Percentiles rank a stretch among this genome's conserved stretches.
phyloP scores from a whole-genome alignment of 1,284 basidiomycete genomes.

The Omphalotus olearius region DNA sequence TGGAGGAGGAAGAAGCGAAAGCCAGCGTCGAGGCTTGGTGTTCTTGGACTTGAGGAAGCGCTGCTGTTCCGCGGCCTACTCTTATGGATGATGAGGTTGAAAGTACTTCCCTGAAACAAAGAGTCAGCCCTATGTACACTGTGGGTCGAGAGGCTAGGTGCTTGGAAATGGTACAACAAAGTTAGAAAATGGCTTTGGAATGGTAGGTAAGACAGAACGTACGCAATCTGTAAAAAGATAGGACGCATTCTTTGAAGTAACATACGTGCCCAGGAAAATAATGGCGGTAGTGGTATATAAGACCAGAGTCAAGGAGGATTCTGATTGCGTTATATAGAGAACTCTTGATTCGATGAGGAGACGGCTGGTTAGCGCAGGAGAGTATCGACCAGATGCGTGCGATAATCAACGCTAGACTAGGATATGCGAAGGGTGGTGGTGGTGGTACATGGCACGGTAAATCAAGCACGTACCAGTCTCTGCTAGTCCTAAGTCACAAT shows the following conservation, averaged over 20 bases:
- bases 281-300: constrained; percentile 2
- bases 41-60: background rate
- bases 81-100: constrained; percentile 12
- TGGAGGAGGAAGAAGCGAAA: too few relatives aligned
- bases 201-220: background rate
- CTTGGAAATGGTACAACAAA: background rate
- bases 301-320: constrained; percentile 8
- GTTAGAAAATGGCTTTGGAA: background rate
- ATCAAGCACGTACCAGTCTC: too few relatives aligned
- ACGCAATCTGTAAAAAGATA: constrained; percentile 8
- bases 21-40: too few relatives aligned
- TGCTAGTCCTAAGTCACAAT: too few relatives aligned
- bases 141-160: background rate
- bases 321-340: background rate
- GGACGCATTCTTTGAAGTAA: background rate
- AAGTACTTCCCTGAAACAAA: constrained; percentile 4
- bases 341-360: background rate
- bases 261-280: constrained; percentile 2
- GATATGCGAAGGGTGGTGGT: too few relatives aligned
- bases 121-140: background rate
- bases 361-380: background rate
- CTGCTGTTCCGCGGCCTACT: background rate
- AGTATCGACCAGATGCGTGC: constrained; percentile 7
- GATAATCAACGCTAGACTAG: constrained; percentile 1
- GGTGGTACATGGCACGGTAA: too few relatives aligned